phyloP scores from a whole-genome alignment of 176 grass and related monocot genomes.

The Bromus sterilis region DNA sequence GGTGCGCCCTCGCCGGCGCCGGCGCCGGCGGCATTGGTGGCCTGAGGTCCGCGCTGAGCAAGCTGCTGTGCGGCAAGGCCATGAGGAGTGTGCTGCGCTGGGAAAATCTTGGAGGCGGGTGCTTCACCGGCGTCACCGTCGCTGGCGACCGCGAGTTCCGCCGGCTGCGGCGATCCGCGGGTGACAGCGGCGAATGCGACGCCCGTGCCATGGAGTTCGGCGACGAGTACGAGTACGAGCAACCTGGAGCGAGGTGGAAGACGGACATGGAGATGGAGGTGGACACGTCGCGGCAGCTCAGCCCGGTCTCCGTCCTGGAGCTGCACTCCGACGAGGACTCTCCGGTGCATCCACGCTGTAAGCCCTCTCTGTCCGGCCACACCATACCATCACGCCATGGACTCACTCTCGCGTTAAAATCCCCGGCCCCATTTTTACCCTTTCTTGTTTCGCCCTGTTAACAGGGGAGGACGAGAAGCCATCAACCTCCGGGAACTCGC shows the following conservation, averaged over 20 bases:
- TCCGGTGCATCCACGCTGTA: slow-evolving; percentile 23
- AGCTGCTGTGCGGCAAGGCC: slow-evolving; percentile 28
- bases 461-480: slow-evolving; percentile 52
- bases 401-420: not conserved
- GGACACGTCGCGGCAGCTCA: slow-evolving; percentile 61
- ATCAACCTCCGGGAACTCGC: slow-evolving; percentile 56
- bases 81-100: slow-evolving; percentile 24
- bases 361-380: not conserved
- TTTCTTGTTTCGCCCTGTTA: not conserved
- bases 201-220: slow-evolving; percentile 23
- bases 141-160: slow-evolving; percentile 40
- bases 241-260: slow-evolving; percentile 9
- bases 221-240: not conserved
- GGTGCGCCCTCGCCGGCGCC: not conserved
- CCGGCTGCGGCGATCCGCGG: slow-evolving; percentile 24
- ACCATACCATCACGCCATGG: not conserved
- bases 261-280: slow-evolving; percentile 41
- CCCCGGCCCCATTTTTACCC: not conserved
- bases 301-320: slow-evolving; percentile 92
- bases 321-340: slow-evolving; percentile 49
- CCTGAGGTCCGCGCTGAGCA: slow-evolving; percentile 19
- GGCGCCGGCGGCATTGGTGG: not conserved
- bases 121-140: slow-evolving; percentile 5
- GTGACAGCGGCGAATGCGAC: slow-evolving; percentile 32
- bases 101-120: slow-evolving; percentile 15